Conservation (phyloP, 192 early-diverging fungal species). For the Backusella australiensis region DNA sequence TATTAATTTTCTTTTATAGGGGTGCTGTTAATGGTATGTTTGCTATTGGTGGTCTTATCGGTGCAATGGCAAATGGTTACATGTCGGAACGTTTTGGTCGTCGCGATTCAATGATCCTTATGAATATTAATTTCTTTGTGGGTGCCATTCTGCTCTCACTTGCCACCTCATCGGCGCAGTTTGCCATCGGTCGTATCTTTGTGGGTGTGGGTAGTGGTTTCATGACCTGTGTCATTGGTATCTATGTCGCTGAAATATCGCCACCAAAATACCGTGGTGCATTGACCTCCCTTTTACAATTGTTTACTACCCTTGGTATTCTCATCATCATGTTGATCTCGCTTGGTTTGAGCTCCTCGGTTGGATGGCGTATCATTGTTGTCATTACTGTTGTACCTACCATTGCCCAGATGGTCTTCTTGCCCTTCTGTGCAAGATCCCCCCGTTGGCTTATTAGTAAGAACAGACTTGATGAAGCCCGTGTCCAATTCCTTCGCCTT, state of each 20-base stretch:
- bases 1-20: conserved; percentile 23
- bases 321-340: conserved; percentile 44
- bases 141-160: conserved; percentile 41
- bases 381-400: conserved; percentile 43
- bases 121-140: conserved; percentile 49
- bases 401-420: conserved; percentile 55
- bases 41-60: conserved; percentile 62
- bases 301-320: conserved; percentile 56
- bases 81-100: conserved; percentile 61
- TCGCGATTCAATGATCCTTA: conserved; percentile 51
- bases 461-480: conserved; percentile 57
- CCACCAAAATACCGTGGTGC: conserved; percentile 44
- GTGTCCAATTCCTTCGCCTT: conserved; percentile 56
- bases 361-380: conserved; percentile 49
- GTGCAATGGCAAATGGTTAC: conserved; percentile 59
- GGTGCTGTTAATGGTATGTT: conserved; percentile 58
- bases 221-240: conserved; percentile 50
- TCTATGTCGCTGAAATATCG: conserved; percentile 56
- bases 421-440: conserved; percentile 64
- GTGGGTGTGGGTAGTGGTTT: conserved; percentile 56
- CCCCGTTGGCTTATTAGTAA: conserved; percentile 65
- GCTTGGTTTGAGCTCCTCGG: conserved; percentile 36
- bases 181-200: conserved; percentile 47
- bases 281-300: conserved; percentile 50
- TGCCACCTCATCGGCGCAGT: conserved; percentile 28